phyloP scores from a whole-genome alignment of 129 eudicot species.

The Centrapalus pauciflorus region DNA sequence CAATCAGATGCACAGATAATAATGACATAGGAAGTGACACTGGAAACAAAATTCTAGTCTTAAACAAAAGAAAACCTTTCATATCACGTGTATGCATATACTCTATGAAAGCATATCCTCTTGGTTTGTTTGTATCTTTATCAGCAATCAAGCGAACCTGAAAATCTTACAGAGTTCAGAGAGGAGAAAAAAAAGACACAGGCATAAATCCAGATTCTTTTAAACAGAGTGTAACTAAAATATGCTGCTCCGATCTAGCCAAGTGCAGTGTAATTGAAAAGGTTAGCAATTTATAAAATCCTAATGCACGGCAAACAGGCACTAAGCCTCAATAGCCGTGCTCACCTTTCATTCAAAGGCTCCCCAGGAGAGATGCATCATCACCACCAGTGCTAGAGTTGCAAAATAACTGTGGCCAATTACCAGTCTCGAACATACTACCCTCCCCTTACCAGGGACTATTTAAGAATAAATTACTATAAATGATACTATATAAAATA shows the following conservation, averaged over 20 bases:
- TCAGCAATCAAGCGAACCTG: conserved; percentile 90
- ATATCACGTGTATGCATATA: conserved; percentile 94
- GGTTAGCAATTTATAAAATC: conserved; percentile 32
- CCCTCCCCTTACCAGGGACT: conserved; percentile 91
- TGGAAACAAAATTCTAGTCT: background rate
- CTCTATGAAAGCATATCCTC: conserved; percentile 96
- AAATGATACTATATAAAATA: conserved; percentile 42
- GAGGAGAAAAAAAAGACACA: background rate
- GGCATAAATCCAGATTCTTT: background rate
- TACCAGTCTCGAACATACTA: conserved; percentile 53
- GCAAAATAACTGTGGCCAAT: conserved; percentile 56
- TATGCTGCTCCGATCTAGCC: conserved; percentile 15
- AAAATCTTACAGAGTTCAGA: conserved; percentile 22
- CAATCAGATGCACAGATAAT: conserved; percentile 4
- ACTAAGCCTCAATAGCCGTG: conserved; percentile 90
- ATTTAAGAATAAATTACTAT: conserved; percentile 21
- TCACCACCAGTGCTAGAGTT: conserved; percentile 81
- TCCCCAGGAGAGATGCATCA: conserved; percentile 67
- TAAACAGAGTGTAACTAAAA: background rate
- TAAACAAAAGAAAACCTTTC: conserved; percentile 65
- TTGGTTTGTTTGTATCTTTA: conserved; percentile 71
- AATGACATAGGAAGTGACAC: background rate
- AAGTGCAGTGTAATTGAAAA: conserved; percentile 16
- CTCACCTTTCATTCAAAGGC: conserved; percentile 89
- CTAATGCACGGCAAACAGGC: conserved; percentile 98